These are phyloP conservation scores for Neotropicomus parvogracilis DNA, from an alignment of 1,284 basidiomycete species.

Conservation along the genomic window DNA sequence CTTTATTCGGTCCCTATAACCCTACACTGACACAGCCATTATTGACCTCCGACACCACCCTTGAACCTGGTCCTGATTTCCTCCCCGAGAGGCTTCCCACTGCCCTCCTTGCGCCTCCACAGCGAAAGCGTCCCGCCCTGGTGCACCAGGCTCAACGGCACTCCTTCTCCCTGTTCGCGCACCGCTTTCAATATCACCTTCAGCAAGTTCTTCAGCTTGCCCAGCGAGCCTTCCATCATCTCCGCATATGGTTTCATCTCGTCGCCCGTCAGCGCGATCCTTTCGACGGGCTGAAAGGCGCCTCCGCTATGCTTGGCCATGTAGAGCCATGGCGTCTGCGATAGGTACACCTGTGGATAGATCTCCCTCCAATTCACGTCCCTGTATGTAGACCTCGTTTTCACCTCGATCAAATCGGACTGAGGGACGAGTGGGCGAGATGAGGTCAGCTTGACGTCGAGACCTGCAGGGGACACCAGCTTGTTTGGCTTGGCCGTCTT, in stretches of 20 bases:
- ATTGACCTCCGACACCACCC: too few species aligned
- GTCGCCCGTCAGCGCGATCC: constrained; percentile 24
- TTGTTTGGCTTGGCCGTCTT: constrained; percentile 1
- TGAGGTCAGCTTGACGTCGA: constrained; percentile 17
- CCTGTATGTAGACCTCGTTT: constrained; percentile 32
- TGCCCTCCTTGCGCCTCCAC: constrained; percentile 25
- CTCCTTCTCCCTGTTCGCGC: constrained; percentile 24
- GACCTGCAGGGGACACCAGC: background rate
- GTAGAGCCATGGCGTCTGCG: constrained; percentile 38
- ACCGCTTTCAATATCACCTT: constrained; percentile 25
- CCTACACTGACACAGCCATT: background rate
- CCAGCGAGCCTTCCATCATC: constrained; percentile 20
- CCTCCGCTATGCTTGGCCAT: constrained; percentile 36
- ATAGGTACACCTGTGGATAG: constrained; percentile 41
- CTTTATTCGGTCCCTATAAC: background rate
- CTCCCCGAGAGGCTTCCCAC: constrained; percentile 18
- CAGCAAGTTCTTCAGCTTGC: constrained; percentile 28
- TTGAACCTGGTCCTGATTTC: constrained; percentile 26
- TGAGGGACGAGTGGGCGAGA: constrained; percentile 33
- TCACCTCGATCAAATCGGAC: constrained; percentile 38
- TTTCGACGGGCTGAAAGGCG: constrained; percentile 30
- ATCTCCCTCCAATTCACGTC: constrained; percentile 37
- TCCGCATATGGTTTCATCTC: constrained; percentile 25
- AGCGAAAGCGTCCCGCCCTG: constrained; percentile 21
- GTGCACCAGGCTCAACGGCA: constrained; percentile 29